Conservation (phyloP, 352 stramenopile genomes). For the Phytophthora sp. region DNA sequence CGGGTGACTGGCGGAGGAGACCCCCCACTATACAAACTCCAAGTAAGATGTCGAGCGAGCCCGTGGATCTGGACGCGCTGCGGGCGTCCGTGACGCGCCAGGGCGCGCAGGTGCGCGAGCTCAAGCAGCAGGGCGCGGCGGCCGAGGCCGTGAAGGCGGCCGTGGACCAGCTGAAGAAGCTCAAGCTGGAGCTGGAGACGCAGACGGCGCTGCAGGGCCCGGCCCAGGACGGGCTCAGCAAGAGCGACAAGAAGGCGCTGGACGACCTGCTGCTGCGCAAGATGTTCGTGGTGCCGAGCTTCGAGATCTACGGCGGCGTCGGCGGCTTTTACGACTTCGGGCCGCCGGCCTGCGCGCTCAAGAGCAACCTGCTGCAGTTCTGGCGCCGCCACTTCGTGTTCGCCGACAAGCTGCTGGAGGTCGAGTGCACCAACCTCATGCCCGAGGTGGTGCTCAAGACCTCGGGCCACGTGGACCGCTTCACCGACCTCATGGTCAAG, state of each 20-base stretch:
- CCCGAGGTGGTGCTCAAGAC: conserved; percentile 98
- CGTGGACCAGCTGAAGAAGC: conserved; percentile 92
- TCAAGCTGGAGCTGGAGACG: conserved; percentile 92
- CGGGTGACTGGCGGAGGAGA: background rate
- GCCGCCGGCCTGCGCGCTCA: conserved; percentile 94
- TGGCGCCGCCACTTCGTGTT: conserved; percentile 99
- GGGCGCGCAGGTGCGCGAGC: conserved; percentile 92
- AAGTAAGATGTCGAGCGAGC: conserved; percentile 26
- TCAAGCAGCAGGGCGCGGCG: conserved; percentile 96
- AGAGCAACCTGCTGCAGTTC: conserved; percentile 95
- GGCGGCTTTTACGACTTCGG: conserved; percentile 99
- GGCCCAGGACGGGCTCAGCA: conserved; percentile 64
- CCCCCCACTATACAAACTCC: conserved; percentile 24
- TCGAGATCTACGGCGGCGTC: conserved; percentile 99
- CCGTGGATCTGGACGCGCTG: conserved; percentile 93
- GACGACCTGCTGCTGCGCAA: conserved; percentile 98
- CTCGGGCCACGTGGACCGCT: conserved; percentile 98
- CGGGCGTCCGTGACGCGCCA: conserved; percentile 96
- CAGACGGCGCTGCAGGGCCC: conserved; percentile 79
- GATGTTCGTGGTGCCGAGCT: conserved; percentile 99
- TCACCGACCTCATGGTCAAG: conserved; percentile 99
- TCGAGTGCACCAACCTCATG: conserved; percentile 99
- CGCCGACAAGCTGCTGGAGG: conserved; percentile 98
- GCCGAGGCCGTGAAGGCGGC: conserved; percentile 90
- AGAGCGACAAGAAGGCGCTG: conserved; percentile 91